Base-by-base conservation (phyloP, 352 stramenopile species). In the Phytophthora vignae region DNA sequence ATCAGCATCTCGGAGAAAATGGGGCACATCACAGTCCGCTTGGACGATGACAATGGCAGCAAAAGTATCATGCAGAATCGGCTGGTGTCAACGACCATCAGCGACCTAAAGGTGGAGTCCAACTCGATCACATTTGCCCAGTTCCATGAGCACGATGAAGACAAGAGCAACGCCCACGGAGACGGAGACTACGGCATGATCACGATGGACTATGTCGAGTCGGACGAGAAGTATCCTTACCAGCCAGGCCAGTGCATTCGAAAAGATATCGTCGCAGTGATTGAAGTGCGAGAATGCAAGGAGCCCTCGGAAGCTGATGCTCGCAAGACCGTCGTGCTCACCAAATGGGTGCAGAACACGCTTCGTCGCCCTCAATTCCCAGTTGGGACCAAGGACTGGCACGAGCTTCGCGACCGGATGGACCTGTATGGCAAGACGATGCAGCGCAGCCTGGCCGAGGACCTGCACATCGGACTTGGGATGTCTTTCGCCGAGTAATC, bases 1-100 rank as follows among this genome's bases (percentile, higher is more conserved):
- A 88, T 90, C 73, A 85, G 70, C 54, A 84, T 90, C 57, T 85
- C 83, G 11, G 83, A 91, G 60, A 81, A 77, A 44, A 63, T 87
- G 0, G 83, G 83, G 1, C 69, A 85, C 33, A 83, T 91, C 33
- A 91, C 79, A 1, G 74, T 90, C 38, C 81, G 83, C 53, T 82
- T 87, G 49, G 83, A 91, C 58, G 80, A 90, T 49, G 80, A 88
- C 72, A 83, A 72, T 52, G 68, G 72, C 55, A 72, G 72, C 44
- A 72, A 66, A 57, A 78, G 68, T 40, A 83, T 87, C 36, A 69
- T 73, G 4, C 82, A 90, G 53, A 83, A 84, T 33, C 80, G 84
- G 1, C 61, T 91, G 31, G 72, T 88, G 1, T 82, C 81, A 53
- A 80, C 74, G 6, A 85, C 78, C 10, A 62, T 65, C 15, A 59